Base-by-base conservation (phyloP, 768 basidiomycete genomes). In the Tephrocybe rancida region DNA sequence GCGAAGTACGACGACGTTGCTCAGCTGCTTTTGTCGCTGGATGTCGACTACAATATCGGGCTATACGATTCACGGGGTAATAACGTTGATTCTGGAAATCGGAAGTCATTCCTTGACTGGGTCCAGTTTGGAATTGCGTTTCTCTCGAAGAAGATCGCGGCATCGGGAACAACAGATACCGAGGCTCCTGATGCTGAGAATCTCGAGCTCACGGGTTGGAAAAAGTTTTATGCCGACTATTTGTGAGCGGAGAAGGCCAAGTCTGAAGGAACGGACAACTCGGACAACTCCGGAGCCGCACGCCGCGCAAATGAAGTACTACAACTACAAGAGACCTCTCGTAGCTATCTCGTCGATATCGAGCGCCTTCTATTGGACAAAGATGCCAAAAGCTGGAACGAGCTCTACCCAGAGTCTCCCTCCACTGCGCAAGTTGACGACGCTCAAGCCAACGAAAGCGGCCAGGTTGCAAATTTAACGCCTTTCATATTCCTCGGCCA, bases 331-430 rank as follows among this genome's bases (percentile, higher is more conserved):
- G 1, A 11, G 3, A 19, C 48, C 29, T 41, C 62, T 10, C 67
- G 56, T 54, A 67, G 54, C 9, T 75, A 72, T 56, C 65, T 74
- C n/a, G 24, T 60, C 11, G 73, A 75, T 44, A 60, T 73, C 8
- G 65, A 74, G 52, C 57, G 52, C 14, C 43, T 70, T 2, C 70
- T 78, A 11, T 51, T 60, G 6, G 64, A 68, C 8, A 62, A 65
- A 37, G 70, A 67, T 1, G 78, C 79, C 16, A 79, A 79, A 56
- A 64, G 72, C 0, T 79, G 77, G 75, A 62, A 63, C 5, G 77
- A 76, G 27, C 46, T 78, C 19, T 71, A 72, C 51, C 69, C 75
- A 0, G 61, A 65, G 11, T 53, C 60, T 13, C 53, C 57, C 16
- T 59, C 32, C n/a, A 41, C 43, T 18, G 35, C 59, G 18, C 58